A percentile compares a stretch with the other conserved stretches of the same genome.
Conservation (phyloP, 257 asterid species). For the Catharanthus roseus region DNA sequence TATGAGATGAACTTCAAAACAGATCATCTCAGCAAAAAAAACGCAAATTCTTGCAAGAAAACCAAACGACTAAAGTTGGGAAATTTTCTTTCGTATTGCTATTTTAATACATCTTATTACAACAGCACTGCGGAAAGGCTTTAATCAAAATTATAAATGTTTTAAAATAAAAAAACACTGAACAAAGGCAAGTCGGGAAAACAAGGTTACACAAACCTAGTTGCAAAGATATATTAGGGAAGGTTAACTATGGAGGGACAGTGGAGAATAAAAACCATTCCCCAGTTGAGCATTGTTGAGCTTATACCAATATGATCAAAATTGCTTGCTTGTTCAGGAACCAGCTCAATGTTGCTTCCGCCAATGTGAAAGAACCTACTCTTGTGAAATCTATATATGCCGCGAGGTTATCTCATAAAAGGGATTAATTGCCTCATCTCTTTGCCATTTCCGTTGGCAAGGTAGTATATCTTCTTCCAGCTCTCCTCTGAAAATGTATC, state of each 20-base stretch:
- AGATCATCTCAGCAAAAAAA: too few relatives aligned
- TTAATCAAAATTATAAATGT: too few relatives aligned
- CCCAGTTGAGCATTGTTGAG: background rate
- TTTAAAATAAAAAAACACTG: too few relatives aligned
- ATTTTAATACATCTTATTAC: background rate
- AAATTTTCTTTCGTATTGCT: too few relatives aligned
- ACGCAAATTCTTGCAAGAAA: too few relatives aligned
- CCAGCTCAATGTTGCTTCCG: background rate
- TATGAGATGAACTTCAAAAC: too few relatives aligned
- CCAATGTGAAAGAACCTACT: background rate
- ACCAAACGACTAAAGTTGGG: too few relatives aligned
- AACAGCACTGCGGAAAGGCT: too few relatives aligned
- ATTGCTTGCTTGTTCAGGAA: background rate
- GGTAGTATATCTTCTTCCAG: slow-evolving; percentile 94
- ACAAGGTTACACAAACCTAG: background rate
- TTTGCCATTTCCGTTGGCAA: slow-evolving; percentile 87
- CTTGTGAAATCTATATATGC: background rate
- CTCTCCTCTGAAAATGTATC: slow-evolving; percentile 79
- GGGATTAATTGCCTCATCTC: slow-evolving; percentile 86
- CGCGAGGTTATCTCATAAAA: slow-evolving; percentile 59
- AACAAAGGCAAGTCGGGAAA: background rate
- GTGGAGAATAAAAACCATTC: background rate
- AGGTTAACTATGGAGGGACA: too few relatives aligned
- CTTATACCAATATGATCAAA: background rate
- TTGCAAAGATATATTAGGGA: too few relatives aligned